phyloP scores from a whole-genome alignment of 306 rosid species.

The Malus domestica region ASM211411v1 NC_041799.1:1414501-1415000 shows the following conservation, averaged over 20 bases:
- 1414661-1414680: neutral
- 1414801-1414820: too few relatives aligned
- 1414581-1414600: neutral
- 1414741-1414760: neutral
- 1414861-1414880: too few relatives aligned
- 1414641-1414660: neutral
- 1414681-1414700: neutral
- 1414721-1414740: neutral
- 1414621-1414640: neutral
- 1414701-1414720: neutral
- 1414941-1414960: too few relatives aligned
- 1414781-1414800: too few relatives aligned
- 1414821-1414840: too few relatives aligned
- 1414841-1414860: too few relatives aligned
- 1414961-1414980: too few relatives aligned
- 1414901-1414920: too few relatives aligned
- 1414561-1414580: fast-evolving
- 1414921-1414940: too few relatives aligned
- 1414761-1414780: too few relatives aligned
- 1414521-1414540: fast-evolving
- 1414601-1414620: neutral
- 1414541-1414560: fast-evolving
- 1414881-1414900: too few relatives aligned
- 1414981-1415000: too few relatives aligned
- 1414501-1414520: fast-evolving